These are phyloP conservation scores for Alternaria sp. DNA, from an alignment of 2,329 filamentous ascomycete genomes.

Conservation along the genomic window DNA sequence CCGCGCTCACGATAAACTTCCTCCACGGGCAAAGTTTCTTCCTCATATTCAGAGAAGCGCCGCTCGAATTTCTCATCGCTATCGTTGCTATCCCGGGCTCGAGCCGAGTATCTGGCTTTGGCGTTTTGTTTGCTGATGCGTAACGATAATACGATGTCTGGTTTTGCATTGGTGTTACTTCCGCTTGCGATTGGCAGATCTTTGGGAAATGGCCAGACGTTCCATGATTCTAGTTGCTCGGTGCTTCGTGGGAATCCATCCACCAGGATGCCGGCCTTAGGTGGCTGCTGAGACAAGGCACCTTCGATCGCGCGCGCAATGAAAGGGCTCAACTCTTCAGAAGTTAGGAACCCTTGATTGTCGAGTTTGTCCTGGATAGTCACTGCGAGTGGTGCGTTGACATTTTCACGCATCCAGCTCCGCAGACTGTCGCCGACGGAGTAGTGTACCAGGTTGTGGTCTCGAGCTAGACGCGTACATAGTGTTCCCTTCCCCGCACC, in stretches of 20 bases:
- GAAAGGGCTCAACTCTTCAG: background rate
- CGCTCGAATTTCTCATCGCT: conserved; percentile 5
- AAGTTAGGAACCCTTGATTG: conserved; percentile 1
- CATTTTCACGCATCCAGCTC: conserved; percentile 1
- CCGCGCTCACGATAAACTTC: background rate
- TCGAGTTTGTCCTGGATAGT: conserved; percentile 5
- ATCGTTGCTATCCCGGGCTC: conserved; percentile 1
- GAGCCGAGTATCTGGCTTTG: conserved; percentile 1
- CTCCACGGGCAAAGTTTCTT: background rate
- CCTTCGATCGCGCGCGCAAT: background rate
- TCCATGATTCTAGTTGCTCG: conserved; percentile 2
- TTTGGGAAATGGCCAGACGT: background rate
- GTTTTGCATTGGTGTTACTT: background rate
- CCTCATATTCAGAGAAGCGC: background rate
- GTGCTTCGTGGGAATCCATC: background rate
- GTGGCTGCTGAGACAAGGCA: background rate
- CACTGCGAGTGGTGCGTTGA: background rate
- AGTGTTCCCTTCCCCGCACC: conserved; percentile 1
- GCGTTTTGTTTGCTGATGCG: conserved; percentile 2
- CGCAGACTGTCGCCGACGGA: background rate
- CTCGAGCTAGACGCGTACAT: background rate
- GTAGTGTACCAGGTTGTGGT: background rate
- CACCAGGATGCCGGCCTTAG: background rate
- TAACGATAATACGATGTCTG: conserved; percentile 1
- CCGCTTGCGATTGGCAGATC: background rate